These are phyloP conservation scores for Picea abies DNA, from an alignment of 83 land plant genomes.

Conservation along the genomic window DNA sequence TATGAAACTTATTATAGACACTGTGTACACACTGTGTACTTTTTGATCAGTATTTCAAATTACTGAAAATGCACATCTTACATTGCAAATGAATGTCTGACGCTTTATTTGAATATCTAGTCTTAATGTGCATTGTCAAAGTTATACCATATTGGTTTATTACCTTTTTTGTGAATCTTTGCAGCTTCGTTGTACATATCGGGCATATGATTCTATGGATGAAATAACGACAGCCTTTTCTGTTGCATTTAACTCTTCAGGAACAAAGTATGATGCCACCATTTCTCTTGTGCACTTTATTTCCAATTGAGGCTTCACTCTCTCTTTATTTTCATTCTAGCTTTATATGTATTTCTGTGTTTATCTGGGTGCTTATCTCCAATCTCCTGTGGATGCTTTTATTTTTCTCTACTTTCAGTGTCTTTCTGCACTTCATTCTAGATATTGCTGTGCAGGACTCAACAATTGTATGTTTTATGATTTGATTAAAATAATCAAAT, in stretches of 20 bases:
- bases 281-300: not conserved
- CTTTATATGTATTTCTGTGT: not conserved
- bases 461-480: not conserved
- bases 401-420: no score
- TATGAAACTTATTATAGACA: not conserved
- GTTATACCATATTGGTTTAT: slow-evolving; percentile 16
- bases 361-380: not conserved
- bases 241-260: slow-evolving; percentile 78
- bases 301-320: not conserved
- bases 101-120: not conserved
- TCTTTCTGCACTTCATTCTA: not conserved
- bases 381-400: not conserved
- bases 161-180: slow-evolving; percentile 5
- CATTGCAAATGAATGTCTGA: not conserved
- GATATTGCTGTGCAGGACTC: not conserved
- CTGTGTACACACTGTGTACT: not conserved
- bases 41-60: not conserved
- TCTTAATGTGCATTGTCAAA: slow-evolving; percentile 9
- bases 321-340: not conserved
- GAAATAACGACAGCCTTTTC: slow-evolving; percentile 96
- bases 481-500: not conserved
- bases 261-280: slow-evolving; percentile 57
- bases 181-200: slow-evolving; percentile 96
- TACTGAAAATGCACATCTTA: not conserved
- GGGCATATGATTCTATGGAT: slow-evolving; percentile 99